These are phyloP conservation scores for Fusarium sulawesiense DNA, from an alignment of 2,329 filamentous ascomycete species.

Conservation along the genomic window DNA sequence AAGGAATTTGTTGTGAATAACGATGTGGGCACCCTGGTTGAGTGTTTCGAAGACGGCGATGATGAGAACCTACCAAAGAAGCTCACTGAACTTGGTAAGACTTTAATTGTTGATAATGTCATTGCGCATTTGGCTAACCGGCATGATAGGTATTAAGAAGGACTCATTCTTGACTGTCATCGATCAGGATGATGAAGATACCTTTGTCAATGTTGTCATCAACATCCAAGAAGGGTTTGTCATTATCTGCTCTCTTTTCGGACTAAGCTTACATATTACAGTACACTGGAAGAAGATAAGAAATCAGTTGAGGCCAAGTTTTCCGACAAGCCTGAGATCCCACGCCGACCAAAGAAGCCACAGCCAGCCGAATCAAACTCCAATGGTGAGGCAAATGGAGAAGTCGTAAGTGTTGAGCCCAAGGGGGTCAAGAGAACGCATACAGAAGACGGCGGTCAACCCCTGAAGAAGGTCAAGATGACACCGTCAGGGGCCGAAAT, in stretches of 20 bases:
- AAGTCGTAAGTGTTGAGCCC: conserved; percentile 49
- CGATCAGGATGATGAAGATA: conserved; percentile 81
- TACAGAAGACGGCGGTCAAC: conserved; percentile 56
- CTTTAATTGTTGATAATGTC: not conserved
- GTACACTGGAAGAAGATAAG: conserved; percentile 57
- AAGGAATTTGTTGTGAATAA: conserved; percentile 82
- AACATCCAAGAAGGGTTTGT: conserved; percentile 72
- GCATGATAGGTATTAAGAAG: conserved; percentile 68
- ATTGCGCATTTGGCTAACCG: conserved; percentile 26
- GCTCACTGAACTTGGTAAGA: conserved; percentile 76
- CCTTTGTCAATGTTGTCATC: conserved; percentile 84
- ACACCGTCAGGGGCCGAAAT: conserved; percentile 53
- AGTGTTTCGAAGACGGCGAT: conserved; percentile 71
- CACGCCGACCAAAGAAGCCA: conserved; percentile 62
- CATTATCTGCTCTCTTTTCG: not conserved
- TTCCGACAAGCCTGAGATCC: conserved; percentile 61
- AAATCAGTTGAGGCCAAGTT: conserved; percentile 66
- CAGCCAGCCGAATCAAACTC: conserved; percentile 55
- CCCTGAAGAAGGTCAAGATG: conserved; percentile 63
- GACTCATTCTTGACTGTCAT: conserved; percentile 84
- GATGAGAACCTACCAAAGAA: conserved; percentile 87
- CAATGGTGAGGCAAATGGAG: conserved; percentile 55
- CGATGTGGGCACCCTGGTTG: conserved; percentile 80
- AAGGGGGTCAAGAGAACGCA: conserved; percentile 61
- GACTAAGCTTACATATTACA: conserved; percentile 50